Conservation (phyloP, 306 rosid genomes). For the Oxytropis ochrocephala region DNA sequence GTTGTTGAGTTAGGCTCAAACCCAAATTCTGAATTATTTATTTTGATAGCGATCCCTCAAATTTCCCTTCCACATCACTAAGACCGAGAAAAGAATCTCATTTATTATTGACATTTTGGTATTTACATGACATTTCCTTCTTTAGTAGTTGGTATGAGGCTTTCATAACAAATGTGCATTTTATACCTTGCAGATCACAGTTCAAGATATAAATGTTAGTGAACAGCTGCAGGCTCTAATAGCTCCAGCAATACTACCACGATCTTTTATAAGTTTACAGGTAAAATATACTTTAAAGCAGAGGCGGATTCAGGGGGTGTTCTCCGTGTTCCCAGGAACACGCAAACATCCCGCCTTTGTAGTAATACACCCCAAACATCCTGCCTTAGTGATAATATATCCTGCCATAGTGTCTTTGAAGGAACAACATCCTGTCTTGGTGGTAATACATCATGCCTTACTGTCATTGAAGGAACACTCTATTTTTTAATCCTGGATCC, state of each 20-base stretch:
- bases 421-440: too few species aligned
- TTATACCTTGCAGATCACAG: slow-evolving; percentile 53
- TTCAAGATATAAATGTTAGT: slow-evolving; percentile 73
- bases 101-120: background rate
- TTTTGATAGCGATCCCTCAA: slow-evolving; percentile 1
- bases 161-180: slow-evolving; percentile 12
- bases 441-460: too few species aligned
- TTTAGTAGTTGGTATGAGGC: background rate
- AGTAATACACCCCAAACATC: too few species aligned
- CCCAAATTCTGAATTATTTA: too few species aligned
- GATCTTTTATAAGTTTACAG: slow-evolving; percentile 79
- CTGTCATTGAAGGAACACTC: too few species aligned
- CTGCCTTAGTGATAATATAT: too few species aligned
- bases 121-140: background rate
- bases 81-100: background rate
- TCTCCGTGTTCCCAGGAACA: too few species aligned
- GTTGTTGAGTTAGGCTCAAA: too few species aligned
- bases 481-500: too few species aligned
- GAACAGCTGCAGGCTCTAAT: slow-evolving; percentile 76
- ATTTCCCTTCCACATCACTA: background rate
- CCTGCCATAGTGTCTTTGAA: too few species aligned
- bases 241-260: slow-evolving; percentile 89
- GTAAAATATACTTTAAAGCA: slow-evolving; percentile 34
- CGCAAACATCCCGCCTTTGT: too few species aligned
- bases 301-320: too few species aligned